Evolutionary conservation across 176 grass and related monocot species (phyloP), one percentile per base, ranked within the genome.

Genomic region (Musa beccarii): DNA sequence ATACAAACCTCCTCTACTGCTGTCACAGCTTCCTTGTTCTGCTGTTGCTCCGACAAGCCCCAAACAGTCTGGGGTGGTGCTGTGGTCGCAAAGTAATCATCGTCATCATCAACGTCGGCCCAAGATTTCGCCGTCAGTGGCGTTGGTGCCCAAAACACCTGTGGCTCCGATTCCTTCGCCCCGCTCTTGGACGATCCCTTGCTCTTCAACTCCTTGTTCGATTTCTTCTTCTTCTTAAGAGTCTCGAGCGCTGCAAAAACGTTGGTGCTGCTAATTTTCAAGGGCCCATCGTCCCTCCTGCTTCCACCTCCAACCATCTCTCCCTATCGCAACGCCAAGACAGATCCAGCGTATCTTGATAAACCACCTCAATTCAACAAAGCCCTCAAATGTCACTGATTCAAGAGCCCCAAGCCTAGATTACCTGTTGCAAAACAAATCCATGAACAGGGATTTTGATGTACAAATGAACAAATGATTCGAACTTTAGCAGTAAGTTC

Each of bases 211-310:
- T 80, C 91, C 79, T 93, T 89, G 51, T 85, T 81, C 14, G 83
- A 89, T 76, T 90, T 97, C 90, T 93, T 96, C 85, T 97, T 97
- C 93, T 93, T 97, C 85, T 97, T 97, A 34, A 97, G 90, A 12
- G 87, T 87, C 73, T 97, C 93, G 69, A 97, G 90, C 69, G 93
- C 93, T 28, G 93, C 93, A 73, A 92, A 97, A 50, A 97, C 90
- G 84, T 97, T 97, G 43, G 74, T 85, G 68, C 83, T 97, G 77
- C 80, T 88, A 79, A 97, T 87, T 80, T 84, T 97, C 17, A 86
- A 22, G 26, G 86, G 83, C 1, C 91, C 93, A 77, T 89, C 83
- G 43, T 77, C 85, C 10, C 71, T 81, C 50, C 93, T 87, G 79
- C 77, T 85, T 75, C 89, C 81, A 61, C 93, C 93, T 11, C 93